Evolutionary conservation across 176 grass and related monocot genomes (phyloP).

Genomic region (Urochloa ruziziensis): DNA sequence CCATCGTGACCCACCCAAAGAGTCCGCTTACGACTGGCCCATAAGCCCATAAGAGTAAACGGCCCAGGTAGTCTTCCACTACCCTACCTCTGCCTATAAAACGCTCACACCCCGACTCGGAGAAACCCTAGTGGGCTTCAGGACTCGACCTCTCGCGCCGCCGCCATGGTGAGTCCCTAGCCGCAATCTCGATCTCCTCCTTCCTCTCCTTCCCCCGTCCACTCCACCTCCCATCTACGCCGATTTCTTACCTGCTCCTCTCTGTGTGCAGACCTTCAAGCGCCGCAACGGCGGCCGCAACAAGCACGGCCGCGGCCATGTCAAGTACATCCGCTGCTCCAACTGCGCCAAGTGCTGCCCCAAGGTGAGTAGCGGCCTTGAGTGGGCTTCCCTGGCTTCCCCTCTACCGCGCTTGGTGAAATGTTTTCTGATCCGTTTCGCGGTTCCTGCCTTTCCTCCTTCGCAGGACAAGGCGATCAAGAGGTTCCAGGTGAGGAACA

Average conservation of each 20-base stretch:
- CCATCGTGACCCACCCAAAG: too few relatives aligned
- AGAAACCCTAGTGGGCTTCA: constrained; percentile 44
- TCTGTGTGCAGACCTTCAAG: constrained; percentile 56
- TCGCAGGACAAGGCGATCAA: constrained; percentile 87
- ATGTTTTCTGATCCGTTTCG: neutral
- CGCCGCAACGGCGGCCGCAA: constrained; percentile 65
- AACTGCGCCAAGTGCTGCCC: constrained; percentile 71
- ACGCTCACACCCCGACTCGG: rapidly evolving
- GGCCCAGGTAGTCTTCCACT: neutral
- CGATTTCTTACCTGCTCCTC: neutral
- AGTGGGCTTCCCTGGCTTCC: too few relatives aligned
- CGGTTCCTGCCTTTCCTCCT: neutral
- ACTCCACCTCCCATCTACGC: neutral
- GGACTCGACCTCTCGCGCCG: neutral
- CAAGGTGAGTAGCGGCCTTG: constrained; percentile 25
- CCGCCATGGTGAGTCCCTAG: constrained; percentile 40
- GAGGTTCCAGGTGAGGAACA: constrained; percentile 70
- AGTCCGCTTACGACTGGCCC: too few relatives aligned
- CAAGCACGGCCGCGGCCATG: constrained; percentile 80
- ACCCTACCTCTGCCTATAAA: neutral
- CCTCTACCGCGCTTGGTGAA: too few relatives aligned
- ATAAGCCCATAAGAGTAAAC: neutral
- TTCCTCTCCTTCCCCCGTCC: neutral
- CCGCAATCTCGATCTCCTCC: neutral
- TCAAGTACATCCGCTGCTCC: constrained; percentile 68